phyloP scores from a whole-genome alignment of 2,329 filamentous ascomycete species.

The Bipolaris oryzae region DNA sequence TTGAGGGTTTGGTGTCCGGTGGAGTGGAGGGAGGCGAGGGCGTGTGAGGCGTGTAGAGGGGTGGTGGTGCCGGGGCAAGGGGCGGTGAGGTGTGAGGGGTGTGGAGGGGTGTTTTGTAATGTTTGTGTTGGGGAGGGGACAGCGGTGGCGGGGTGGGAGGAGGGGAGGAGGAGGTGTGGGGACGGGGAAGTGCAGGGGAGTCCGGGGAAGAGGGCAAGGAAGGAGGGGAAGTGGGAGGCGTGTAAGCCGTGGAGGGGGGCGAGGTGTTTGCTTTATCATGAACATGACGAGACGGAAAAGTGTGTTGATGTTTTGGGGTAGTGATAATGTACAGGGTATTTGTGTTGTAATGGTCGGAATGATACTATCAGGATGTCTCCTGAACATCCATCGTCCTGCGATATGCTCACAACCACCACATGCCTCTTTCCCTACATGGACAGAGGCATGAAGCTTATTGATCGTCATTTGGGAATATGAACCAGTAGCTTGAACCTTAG shows the following conservation, averaged over 20 bases:
- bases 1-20: slow-evolving; percentile 50
- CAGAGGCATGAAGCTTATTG: too few relatives aligned
- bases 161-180: slow-evolving; percentile 10
- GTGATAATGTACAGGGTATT: too few relatives aligned
- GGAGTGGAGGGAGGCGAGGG: slow-evolving; percentile 40
- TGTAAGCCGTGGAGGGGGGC: slow-evolving; percentile 48
- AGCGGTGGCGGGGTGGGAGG: slow-evolving; percentile 35
- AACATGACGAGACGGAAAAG: slow-evolving; percentile 46
- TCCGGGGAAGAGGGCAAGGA: slow-evolving; percentile 24
- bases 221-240: slow-evolving; percentile 40
- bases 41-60: slow-evolving; percentile 48
- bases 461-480: too few relatives aligned
- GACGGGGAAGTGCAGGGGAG: slow-evolving; percentile 1
- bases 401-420: too few relatives aligned
- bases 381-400: too few relatives aligned
- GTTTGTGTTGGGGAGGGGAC: slow-evolving; percentile 46
- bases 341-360: too few relatives aligned
- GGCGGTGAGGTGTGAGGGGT: slow-evolving; percentile 50
- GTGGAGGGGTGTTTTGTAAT: slow-evolving; percentile 51
- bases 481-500: too few relatives aligned
- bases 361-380: too few relatives aligned
- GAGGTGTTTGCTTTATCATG: slow-evolving; percentile 47
- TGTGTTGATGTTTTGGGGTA: slow-evolving; percentile 31
- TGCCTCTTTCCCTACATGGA: too few relatives aligned
- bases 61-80: slow-evolving; percentile 49